These are phyloP conservation scores for Sporothrix euskadiensis DNA, from an alignment of 2,329 filamentous ascomycete species.

Conservation along the genomic window DNA sequence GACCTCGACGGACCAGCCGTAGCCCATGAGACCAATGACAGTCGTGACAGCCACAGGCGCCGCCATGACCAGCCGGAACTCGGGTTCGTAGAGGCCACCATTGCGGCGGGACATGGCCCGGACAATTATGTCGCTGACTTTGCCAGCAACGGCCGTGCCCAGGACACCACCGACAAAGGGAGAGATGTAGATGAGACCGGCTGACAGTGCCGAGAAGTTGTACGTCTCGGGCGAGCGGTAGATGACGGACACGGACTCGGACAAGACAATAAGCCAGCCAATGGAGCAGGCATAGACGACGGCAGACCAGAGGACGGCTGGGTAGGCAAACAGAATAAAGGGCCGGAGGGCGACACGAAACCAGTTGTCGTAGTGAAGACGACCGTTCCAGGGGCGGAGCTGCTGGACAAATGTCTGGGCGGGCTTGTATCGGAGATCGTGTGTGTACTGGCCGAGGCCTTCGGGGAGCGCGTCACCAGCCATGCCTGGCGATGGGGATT, in stretches of 20 bases:
- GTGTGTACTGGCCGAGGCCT: constrained; percentile 59
- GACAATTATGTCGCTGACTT: constrained; percentile 82
- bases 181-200: constrained; percentile 85
- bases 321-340: constrained; percentile 84
- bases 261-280: constrained; percentile 94
- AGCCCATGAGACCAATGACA: constrained; percentile 85
- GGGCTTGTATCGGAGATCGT: constrained; percentile 65
- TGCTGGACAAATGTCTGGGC: constrained; percentile 71
- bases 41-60: constrained; percentile 76
- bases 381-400: constrained; percentile 74
- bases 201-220: constrained; percentile 73
- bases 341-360: constrained; percentile 73
- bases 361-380: constrained; percentile 78
- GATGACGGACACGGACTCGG: constrained; percentile 79
- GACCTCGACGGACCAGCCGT: constrained; percentile 80
- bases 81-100: constrained; percentile 91
- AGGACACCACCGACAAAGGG: constrained; percentile 87
- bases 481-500: neutral
- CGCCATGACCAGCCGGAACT: constrained; percentile 88
- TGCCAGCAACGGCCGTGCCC: constrained; percentile 88
- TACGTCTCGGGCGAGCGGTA: constrained; percentile 71
- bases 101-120: constrained; percentile 79
- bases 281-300: constrained; percentile 84
- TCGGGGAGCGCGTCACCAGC: neutral
- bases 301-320: constrained; percentile 84